Percentiles rank a stretch among this genome's conserved stretches.
phyloP scores from a whole-genome alignment of 495 filamentous ascomycete genomes.

The Aspergillus ostianus region DNA sequence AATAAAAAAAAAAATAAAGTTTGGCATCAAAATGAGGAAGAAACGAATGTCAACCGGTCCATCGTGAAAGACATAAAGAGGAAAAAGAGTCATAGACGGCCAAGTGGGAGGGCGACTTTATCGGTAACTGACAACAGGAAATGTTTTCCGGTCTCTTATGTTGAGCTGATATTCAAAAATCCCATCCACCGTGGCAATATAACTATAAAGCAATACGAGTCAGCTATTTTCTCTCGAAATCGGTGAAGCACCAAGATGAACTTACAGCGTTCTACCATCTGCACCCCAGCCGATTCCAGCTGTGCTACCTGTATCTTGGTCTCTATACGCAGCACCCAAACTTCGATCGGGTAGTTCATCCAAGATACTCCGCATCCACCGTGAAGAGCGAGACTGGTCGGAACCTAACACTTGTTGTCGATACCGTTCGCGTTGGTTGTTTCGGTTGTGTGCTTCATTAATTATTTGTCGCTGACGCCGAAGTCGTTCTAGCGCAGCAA shows the following conservation, averaged over 20 bases:
- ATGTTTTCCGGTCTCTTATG: constrained; percentile 60
- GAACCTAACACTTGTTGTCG: constrained; percentile 33
- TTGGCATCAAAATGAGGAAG: background rate
- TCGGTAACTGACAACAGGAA: constrained; percentile 58
- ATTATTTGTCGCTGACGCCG: constrained; percentile 41
- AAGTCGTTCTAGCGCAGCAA: constrained; percentile 39
- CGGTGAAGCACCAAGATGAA: constrained; percentile 12
- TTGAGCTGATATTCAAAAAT: constrained; percentile 74
- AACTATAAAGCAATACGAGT: constrained; percentile 49
- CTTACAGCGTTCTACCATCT: constrained; percentile 69
- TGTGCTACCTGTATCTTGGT: constrained; percentile 48
- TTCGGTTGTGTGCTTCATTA: constrained; percentile 37
- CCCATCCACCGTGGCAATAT: constrained; percentile 69
- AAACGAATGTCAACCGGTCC: background rate
- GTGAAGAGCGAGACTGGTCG: constrained; percentile 40
- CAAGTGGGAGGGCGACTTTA: constrained; percentile 28
- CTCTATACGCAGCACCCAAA: constrained; percentile 29
- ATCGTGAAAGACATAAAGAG: background rate
- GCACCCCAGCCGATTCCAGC: constrained; percentile 70
- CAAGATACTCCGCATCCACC: constrained; percentile 43
- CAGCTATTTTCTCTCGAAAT: background rate
- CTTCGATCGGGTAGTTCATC: constrained; percentile 43
- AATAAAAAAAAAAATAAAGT: too few relatives aligned
- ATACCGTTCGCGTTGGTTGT: constrained; percentile 33
- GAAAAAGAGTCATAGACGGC: background rate